phyloP scores from a whole-genome alignment of 176 grass and related monocot species.

The Juncus inflexus region DNA sequence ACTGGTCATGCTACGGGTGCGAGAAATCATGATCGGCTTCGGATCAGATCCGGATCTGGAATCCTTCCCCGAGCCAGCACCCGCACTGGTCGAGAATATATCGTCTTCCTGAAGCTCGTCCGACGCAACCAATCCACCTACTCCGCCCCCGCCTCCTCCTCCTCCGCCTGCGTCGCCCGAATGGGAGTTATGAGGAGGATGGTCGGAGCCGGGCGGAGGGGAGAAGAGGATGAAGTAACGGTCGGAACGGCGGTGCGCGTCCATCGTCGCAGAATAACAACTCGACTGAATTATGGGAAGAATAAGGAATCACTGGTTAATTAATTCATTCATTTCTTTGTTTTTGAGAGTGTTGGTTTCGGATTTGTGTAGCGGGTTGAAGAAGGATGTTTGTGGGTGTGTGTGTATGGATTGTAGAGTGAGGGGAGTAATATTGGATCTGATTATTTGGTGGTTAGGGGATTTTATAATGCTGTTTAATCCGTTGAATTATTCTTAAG shows the following conservation, averaged over 20 bases:
- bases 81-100: conserved; percentile 22
- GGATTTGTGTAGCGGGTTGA: too few species aligned
- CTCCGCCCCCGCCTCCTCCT: too few species aligned
- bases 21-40: not conserved
- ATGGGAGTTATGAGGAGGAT: conserved; percentile 15
- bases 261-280: not conserved
- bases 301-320: too few species aligned
- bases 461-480: too few species aligned
- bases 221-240: conserved; percentile 26
- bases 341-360: too few species aligned
- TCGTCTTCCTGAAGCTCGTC: conserved; percentile 25
- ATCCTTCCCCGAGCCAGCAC: not conserved
- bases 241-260: conserved; percentile 19
- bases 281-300: too few species aligned
- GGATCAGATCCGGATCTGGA: conserved; percentile 17
- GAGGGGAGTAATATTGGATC: too few species aligned
- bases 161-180: not conserved
- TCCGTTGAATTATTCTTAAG: too few species aligned
- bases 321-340: too few species aligned
- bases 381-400: too few species aligned
- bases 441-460: too few species aligned
- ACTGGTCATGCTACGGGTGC: not conserved
- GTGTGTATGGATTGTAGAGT: too few species aligned
- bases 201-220: conserved; percentile 11
- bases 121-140: not conserved